Evolutionary conservation across 2,329 filamentous ascomycete genomes (phyloP), one percentile per base, ranked within the genome.

Genomic region (Phialocephala sp.): DNA sequence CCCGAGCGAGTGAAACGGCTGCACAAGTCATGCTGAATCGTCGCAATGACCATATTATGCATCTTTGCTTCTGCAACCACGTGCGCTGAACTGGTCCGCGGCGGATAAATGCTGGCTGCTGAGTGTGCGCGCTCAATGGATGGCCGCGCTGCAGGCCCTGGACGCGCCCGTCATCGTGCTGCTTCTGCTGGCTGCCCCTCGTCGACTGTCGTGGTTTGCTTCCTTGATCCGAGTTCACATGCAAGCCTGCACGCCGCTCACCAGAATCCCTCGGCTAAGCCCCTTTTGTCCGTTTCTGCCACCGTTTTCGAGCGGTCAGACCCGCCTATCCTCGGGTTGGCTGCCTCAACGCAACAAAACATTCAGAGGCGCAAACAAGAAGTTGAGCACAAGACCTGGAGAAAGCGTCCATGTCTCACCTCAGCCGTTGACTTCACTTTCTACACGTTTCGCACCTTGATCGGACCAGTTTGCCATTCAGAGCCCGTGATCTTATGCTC

Each of bases 401-500:
- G n/a, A 43, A 37, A 6, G 15, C 15, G 24, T 41, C 39, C 15
- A 20, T 63, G 63, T 65, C 63, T 68, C 57, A 68, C 65, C 41
- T 64, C 56, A 47, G 45, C 60, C 37, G 6, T 45, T 55, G 43
- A 55, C n/a, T 15, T 56, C 58, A 58, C 37, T 56, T 56, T 56
- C 12, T 22, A 39, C 58, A 24, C 9, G 20, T 37, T 50, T 24
- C 18, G 8, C 9, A 47, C n/a, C 14, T 55, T 43, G 22, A 6
- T 36, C 8, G 12, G 14, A 11, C 22, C 32, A 45, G 15, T 45
- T 27, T 47, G 22, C 43, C 24, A 18, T 9, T 65, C 22, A 18
- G 15, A 35, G n/a, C 52, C 24, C 45, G 27, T 27, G 22, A 27
- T 37, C 69, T 39, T 59, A 72, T 73, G 72, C 72, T 71, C 36